phyloP scores from a whole-genome alignment of 1,284 basidiomycete species.

The Bjerkandera adusta region DNA sequence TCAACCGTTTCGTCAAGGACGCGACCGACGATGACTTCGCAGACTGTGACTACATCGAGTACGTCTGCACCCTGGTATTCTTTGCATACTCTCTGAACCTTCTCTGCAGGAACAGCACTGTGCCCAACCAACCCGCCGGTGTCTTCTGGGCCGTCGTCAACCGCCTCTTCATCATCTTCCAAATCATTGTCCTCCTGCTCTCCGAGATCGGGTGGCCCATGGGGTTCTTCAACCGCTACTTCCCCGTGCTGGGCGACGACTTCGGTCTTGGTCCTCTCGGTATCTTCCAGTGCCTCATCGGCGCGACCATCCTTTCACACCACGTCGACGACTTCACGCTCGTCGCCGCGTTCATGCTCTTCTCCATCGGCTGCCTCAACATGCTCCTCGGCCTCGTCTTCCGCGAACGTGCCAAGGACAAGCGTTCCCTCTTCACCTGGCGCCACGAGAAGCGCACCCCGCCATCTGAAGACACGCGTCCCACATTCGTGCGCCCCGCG shows the following conservation, averaged over 20 bases:
- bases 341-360: constrained; percentile 83
- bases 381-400: constrained; percentile 76
- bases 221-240: constrained; percentile 74
- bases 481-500: constrained; percentile 40
- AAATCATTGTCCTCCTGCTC: constrained; percentile 74
- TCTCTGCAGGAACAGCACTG: constrained; percentile 62
- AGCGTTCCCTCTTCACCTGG: constrained; percentile 66
- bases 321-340: constrained; percentile 84
- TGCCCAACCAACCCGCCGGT: constrained; percentile 88
- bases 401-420: constrained; percentile 58
- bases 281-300: constrained; percentile 83
- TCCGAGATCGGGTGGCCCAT: constrained; percentile 81
- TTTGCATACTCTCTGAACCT: constrained; percentile 16
- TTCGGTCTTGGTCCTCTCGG: constrained; percentile 87
- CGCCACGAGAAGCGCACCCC: constrained; percentile 59
- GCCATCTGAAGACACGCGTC: constrained; percentile 40
- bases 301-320: constrained; percentile 81
- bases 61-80: constrained; percentile 32
- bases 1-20: constrained; percentile 57
- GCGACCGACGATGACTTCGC: constrained; percentile 35
- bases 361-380: constrained; percentile 82
- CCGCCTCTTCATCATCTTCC: constrained; percentile 80
- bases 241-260: constrained; percentile 78
- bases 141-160: constrained; percentile 88
- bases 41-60: constrained; percentile 80